Evolutionary conservation across 768 basidiomycete genomes (phyloP).

Genomic region (Tylopilus sp.): DNA sequence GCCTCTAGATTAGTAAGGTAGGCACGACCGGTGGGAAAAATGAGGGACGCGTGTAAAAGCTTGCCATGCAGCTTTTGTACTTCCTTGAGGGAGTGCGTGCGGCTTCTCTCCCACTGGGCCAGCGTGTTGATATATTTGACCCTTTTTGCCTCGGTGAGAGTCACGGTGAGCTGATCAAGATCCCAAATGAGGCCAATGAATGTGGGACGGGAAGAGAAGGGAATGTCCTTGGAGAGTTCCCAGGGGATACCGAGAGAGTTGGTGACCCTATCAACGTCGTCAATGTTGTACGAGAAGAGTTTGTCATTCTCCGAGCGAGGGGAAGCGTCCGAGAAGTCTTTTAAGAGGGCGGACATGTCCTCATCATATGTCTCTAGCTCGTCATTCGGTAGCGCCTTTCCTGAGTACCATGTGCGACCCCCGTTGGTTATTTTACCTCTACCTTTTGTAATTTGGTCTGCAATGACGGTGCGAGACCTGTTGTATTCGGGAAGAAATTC

Average conservation of each 20-base stretch:
- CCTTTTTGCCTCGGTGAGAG: not conserved
- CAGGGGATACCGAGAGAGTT: not conserved
- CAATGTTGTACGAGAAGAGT: not conserved
- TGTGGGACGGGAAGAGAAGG: not conserved
- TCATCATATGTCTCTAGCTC: not conserved
- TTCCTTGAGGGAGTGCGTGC: too few relatives aligned
- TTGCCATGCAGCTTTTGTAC: too few relatives aligned
- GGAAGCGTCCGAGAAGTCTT: fast-evolving
- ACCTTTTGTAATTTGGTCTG: not conserved
- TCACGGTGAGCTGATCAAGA: fast-evolving
- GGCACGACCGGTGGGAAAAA: too few relatives aligned
- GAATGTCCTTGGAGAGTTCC: conserved; percentile 1
- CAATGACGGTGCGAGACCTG: not conserved
- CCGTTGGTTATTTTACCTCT: not conserved
- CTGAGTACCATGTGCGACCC: not conserved
- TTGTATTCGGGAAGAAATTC: not conserved
- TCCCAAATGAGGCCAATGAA: not conserved
- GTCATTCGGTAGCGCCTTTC: not conserved
- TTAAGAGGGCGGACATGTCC: not conserved
- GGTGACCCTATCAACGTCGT: not conserved
- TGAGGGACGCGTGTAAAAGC: too few relatives aligned
- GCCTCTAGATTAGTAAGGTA: not conserved
- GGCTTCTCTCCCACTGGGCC: too few relatives aligned
- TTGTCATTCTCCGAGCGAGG: fast-evolving
- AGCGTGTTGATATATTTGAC: too few relatives aligned